A percentile compares a stretch with the other conserved stretches of the same genome.
These are phyloP conservation scores for Pichia occidentalis DNA, from an alignment of 805 yeast species.

Conservation along the genomic window DNA sequence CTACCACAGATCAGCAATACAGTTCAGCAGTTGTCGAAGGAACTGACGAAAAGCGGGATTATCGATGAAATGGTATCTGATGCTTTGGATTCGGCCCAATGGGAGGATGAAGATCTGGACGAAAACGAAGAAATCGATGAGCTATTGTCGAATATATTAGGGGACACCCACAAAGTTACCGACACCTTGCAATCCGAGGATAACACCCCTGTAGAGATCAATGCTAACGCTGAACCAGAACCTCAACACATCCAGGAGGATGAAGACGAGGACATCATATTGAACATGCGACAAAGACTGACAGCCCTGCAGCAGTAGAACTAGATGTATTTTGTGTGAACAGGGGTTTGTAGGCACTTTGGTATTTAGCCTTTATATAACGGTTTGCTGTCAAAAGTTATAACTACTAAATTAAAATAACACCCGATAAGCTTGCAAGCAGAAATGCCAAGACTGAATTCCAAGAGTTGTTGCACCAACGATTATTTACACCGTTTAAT, in stretches of 20 bases:
- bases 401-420: constrained; percentile 5
- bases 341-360: too few species aligned
- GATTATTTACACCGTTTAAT: constrained; percentile 4
- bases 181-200: not conserved
- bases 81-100: constrained; percentile 63
- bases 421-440: constrained; percentile 6
- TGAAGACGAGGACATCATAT: constrained; percentile 68
- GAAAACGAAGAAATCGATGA: constrained; percentile 54
- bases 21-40: constrained; percentile 81
- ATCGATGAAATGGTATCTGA: constrained; percentile 96
- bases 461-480: not conserved
- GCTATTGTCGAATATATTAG: constrained; percentile 42
- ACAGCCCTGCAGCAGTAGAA: constrained; percentile 65
- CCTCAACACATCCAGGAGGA: constrained; percentile 35
- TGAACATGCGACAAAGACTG: constrained; percentile 84
- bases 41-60: constrained; percentile 77
- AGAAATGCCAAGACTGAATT: constrained; percentile 7
- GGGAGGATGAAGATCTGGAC: constrained; percentile 58
- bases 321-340: too few species aligned
- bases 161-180: constrained; percentile 31
- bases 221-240: constrained; percentile 29
- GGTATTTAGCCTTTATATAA: too few species aligned
- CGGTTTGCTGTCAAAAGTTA: too few species aligned
- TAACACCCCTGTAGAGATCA: constrained; percentile 10
- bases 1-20: constrained; percentile 76